Percentiles rank a stretch among this genome's conserved stretches.
Evolutionary conservation across 2,329 filamentous ascomycete genomes (phyloP).

Genomic region (Salinomyces thailandicus): DNA sequence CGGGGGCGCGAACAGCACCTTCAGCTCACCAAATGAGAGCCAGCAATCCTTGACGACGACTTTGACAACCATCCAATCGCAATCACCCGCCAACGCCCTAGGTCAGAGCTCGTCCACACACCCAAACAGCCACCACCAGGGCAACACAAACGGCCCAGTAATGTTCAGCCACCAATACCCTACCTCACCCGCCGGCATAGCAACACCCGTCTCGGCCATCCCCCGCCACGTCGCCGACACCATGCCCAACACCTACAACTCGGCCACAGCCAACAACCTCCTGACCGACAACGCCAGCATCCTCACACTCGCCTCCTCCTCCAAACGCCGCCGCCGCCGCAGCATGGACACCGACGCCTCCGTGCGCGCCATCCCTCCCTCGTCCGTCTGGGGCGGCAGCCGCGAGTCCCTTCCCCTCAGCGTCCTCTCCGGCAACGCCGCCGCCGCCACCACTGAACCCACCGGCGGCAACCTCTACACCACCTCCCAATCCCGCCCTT

Average conservation of each 20-base stretch:
- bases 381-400: conserved; percentile 70
- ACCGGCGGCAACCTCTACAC: conserved; percentile 26
- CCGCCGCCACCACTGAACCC: no score
- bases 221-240: conserved; percentile 54
- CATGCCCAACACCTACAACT: conserved; percentile 56
- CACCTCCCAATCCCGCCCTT: conserved; percentile 44
- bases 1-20: conserved; percentile 57
- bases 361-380: conserved; percentile 72
- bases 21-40: conserved; percentile 72
- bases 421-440: conserved; percentile 60
- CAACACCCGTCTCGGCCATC: conserved; percentile 59
- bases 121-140: conserved; percentile 24
- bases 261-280: conserved; percentile 72
- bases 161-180: conserved; percentile 51
- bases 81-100: conserved; percentile 46
- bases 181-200: conserved; percentile 35
- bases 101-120: conserved; percentile 28
- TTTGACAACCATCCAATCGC: conserved; percentile 73
- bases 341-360: conserved; percentile 81
- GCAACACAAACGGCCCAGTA: conserved; percentile 26
- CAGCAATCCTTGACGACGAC: conserved; percentile 73
- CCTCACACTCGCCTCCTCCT: conserved; percentile 71
- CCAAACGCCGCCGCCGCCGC: conserved; percentile 63
- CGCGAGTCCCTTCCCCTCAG: conserved; percentile 70
- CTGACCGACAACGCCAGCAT: conserved; percentile 80